A percentile compares a stretch with the other conserved stretches of the same genome.
These are phyloP conservation scores for Purpureocillium lavendulum DNA, from an alignment of 2,329 filamentous ascomycete genomes.

Conservation along the genomic window DNA sequence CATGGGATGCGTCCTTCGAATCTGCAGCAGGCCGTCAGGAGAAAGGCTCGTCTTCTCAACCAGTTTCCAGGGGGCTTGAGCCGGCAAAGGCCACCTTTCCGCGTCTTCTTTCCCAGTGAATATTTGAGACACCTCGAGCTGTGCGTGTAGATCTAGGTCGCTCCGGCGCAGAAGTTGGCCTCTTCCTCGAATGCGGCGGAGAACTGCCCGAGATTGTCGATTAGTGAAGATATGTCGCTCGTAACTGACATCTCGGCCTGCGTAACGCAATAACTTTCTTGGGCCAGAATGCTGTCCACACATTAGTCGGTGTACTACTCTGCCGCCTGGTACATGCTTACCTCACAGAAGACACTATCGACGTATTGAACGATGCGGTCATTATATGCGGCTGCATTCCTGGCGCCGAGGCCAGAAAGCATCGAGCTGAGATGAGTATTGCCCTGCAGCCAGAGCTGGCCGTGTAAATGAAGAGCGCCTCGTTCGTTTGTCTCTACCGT, in stretches of 20 bases:
- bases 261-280: not conserved
- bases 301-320: too few relatives aligned
- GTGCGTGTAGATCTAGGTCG: not conserved
- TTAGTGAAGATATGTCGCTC: not conserved
- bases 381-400: too few relatives aligned
- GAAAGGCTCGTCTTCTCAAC: not conserved
- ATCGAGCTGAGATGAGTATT: too few relatives aligned
- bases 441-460: not conserved
- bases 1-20: too few relatives aligned
- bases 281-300: not conserved
- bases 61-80: not conserved
- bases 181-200: not conserved
- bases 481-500: constrained; percentile 1
- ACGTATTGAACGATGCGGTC: not conserved
- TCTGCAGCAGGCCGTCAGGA: not conserved
- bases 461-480: not conserved
- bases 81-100: not conserved
- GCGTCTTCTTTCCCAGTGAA: not conserved
- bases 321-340: too few relatives aligned
- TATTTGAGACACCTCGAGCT: not conserved
- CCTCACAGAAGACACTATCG: too few relatives aligned
- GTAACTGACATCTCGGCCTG: not conserved
- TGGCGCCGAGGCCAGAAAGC: too few relatives aligned
- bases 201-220: not conserved
- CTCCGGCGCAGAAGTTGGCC: not conserved